Percentiles rank a stretch among this genome's conserved stretches.
These are phyloP conservation scores for Coniochaeta sp. DNA, from an alignment of 2,329 filamentous ascomycete genomes.

Conservation along the genomic window DNA sequence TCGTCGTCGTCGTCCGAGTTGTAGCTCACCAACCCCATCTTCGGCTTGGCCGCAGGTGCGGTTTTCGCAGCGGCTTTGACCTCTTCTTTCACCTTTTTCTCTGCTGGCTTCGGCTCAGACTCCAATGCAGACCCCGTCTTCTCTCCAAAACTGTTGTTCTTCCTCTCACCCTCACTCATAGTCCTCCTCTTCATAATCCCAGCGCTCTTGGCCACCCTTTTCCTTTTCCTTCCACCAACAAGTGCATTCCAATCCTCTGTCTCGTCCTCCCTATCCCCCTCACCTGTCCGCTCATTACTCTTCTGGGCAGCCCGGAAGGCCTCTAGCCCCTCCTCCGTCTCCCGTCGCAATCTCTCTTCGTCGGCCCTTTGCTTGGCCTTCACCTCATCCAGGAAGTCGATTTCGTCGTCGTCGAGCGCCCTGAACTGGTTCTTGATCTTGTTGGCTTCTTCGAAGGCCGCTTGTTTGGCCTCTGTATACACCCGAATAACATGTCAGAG, in stretches of 20 bases:
- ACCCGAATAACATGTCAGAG: too few species aligned
- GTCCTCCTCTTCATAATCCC: conserved; percentile 23
- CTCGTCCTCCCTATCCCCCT: conserved; percentile 8
- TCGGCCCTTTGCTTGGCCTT: conserved; percentile 39
- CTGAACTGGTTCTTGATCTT: conserved; percentile 71
- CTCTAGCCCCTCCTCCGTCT: conserved; percentile 50
- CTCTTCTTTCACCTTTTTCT: background rate
- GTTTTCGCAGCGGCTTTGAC: background rate
- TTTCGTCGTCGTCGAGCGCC: conserved; percentile 70
- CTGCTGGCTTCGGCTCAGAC: background rate
- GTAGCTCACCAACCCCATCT: conserved; percentile 44
- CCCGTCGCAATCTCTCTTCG: conserved; percentile 44
- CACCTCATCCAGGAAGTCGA: conserved; percentile 64
- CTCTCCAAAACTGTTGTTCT: conserved; percentile 4
- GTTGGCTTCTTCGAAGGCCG: conserved; percentile 69
- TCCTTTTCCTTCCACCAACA: conserved; percentile 24
- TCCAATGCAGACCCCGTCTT: background rate
- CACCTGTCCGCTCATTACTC: conserved; percentile 6
- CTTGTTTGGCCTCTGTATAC: conserved; percentile 64
- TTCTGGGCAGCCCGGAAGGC: conserved; percentile 47
- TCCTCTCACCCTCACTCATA: conserved; percentile 9
- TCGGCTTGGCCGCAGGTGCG: conserved; percentile 15
- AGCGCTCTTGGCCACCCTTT: conserved; percentile 27
- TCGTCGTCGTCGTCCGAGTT: conserved; percentile 49
- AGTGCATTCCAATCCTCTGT: conserved; percentile 16